Evolutionary conservation across 1,284 basidiomycete genomes (phyloP).

Genomic region (Porodaedalea pini): DNA sequence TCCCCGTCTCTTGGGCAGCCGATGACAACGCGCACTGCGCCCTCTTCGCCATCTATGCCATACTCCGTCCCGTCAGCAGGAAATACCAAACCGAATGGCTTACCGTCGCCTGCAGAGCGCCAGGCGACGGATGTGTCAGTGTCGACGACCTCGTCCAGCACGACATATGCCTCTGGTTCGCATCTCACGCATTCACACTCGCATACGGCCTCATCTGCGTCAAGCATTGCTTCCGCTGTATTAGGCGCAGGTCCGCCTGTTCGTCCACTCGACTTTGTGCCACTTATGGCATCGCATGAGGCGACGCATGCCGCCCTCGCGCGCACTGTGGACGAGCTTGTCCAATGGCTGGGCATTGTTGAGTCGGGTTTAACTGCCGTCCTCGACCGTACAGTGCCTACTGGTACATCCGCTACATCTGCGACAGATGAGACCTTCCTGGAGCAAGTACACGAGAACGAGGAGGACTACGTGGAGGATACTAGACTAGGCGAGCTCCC

Average conservation of each 20-base stretch:
- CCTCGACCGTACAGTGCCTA: conserved; percentile 44
- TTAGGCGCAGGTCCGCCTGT: conserved; percentile 36
- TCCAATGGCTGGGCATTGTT: conserved; percentile 76
- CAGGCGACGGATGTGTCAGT: conserved; percentile 12
- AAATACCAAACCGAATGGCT: neutral
- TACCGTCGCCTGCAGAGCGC: conserved; percentile 11
- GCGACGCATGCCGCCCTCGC: conserved; percentile 71
- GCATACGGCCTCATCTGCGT: conserved; percentile 9
- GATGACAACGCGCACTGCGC: neutral
- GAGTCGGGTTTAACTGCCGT: conserved; percentile 68
- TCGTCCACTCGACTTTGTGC: conserved; percentile 63
- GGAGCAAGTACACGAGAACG: conserved; percentile 11
- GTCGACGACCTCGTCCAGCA: neutral
- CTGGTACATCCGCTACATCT: conserved; percentile 50
- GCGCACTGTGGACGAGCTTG: conserved; percentile 74
- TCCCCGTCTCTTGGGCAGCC: neutral
- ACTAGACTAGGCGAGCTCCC: neutral
- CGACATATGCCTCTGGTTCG: neutral
- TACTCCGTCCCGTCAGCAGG: neutral
- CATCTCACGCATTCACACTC: conserved; percentile 1
- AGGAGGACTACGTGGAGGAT: neutral
- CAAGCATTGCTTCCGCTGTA: conserved; percentile 14
- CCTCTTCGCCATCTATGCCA: neutral
- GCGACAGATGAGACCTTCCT: conserved; percentile 20
- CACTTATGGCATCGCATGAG: conserved; percentile 57